Percentiles rank a stretch among this genome's conserved stretches.
These are phyloP conservation scores for Trichophyton simii DNA, from an alignment of 2,329 filamentous ascomycete genomes.

Conservation along the genomic window DNA sequence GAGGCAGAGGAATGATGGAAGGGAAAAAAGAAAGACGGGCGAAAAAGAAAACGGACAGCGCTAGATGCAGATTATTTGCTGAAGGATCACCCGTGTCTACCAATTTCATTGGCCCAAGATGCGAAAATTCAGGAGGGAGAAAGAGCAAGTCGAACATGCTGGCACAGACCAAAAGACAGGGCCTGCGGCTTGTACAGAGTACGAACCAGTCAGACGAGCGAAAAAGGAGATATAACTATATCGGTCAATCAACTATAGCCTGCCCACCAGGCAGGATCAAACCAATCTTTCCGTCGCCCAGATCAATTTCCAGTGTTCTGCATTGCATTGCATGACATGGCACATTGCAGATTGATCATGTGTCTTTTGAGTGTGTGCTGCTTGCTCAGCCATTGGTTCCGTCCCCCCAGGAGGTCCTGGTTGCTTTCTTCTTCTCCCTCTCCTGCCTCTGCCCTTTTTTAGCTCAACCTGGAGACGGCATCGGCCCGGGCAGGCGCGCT, in stretches of 20 bases:
- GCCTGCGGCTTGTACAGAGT: background rate
- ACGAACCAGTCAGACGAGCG: background rate
- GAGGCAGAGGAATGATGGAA: too few species aligned
- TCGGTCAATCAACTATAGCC: background rate
- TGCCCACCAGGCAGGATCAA: background rate
- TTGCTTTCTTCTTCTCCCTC: background rate
- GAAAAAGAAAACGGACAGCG: background rate
- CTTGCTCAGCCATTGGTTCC: background rate
- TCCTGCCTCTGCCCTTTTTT: background rate
- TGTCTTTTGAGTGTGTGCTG: background rate
- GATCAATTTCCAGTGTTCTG: background rate
- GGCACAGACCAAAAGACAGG: constrained; percentile 1
- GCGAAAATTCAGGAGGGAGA: background rate
- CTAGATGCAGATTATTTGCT: background rate
- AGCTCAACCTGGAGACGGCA: background rate
- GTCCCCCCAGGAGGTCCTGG: background rate
- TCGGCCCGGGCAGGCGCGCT: background rate
- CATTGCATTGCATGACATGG: constrained; percentile 4
- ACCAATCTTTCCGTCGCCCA: background rate
- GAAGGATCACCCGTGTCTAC: background rate
- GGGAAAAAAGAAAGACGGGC: background rate
- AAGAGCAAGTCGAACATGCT: background rate
- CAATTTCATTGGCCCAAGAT: background rate
- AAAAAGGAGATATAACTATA: background rate
- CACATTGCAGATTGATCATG: constrained; percentile 4